These are phyloP conservation scores for Citrus australasica DNA, from an alignment of 345 rosid species.

Conservation along the genomic window DNA sequence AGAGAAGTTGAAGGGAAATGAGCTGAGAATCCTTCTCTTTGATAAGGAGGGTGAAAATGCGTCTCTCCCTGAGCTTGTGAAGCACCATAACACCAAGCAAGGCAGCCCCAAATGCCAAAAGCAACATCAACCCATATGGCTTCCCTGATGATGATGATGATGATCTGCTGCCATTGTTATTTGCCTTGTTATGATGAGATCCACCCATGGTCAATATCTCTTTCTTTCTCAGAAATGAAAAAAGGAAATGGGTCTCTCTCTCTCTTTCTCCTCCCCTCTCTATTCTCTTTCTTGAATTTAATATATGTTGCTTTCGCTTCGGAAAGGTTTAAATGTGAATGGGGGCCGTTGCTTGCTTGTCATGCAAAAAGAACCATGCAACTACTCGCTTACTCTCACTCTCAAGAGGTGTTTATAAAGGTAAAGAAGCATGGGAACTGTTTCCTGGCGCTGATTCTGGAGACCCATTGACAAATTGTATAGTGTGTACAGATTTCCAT, in stretches of 20 bases:
- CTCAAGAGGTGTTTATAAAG: conserved; percentile 5
- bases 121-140: conserved; percentile 41
- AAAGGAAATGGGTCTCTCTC: neutral
- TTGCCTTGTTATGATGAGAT: conserved; percentile 25
- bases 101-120: conserved; percentile 59
- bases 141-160: conserved; percentile 14
- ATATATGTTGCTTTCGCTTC: neutral
- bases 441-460: conserved; percentile 36
- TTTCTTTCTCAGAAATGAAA: neutral
- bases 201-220: conserved; percentile 29
- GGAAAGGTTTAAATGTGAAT: neutral
- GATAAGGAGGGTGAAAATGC: conserved; percentile 46
- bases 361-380: conserved; percentile 33
- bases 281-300: neutral
- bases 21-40: conserved; percentile 45
- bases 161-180: conserved; percentile 19
- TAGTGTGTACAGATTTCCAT: conserved; percentile 6
- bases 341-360: conserved; percentile 20
- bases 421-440: conserved; percentile 15
- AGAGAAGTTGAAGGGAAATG: conserved; percentile 44
- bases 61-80: conserved; percentile 54
- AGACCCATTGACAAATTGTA: neutral
- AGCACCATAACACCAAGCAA: conserved; percentile 47
- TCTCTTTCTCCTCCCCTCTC: neutral
- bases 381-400: conserved; percentile 9